Percentiles rank a stretch among this genome's conserved stretches.
Conservation (phyloP, 2,329 filamentous ascomycete species). For the Colletotrichum incanum region DNA sequence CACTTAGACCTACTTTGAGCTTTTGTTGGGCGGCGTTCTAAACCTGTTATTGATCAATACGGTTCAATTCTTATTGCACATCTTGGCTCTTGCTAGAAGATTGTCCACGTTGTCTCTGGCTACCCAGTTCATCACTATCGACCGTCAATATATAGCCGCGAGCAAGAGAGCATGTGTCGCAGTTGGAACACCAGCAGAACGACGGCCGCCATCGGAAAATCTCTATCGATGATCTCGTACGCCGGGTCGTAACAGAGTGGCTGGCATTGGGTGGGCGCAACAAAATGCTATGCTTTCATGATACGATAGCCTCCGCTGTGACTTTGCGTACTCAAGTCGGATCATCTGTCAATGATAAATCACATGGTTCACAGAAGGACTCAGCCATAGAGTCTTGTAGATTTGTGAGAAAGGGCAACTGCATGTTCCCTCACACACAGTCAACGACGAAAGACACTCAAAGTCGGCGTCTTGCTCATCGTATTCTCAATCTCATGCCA, state of each 20-base stretch:
- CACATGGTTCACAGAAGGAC: not conserved
- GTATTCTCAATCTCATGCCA: not conserved
- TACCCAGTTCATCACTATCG: not conserved
- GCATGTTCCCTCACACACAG: not conserved
- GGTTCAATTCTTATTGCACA: conserved; percentile 4
- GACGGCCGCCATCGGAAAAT: not conserved
- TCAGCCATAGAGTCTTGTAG: not conserved
- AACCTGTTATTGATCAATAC: conserved; percentile 15
- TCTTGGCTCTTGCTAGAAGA: not conserved
- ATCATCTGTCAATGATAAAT: not conserved
- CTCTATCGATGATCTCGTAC: not conserved
- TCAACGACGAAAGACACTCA: not conserved
- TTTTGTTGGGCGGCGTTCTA: conserved; percentile 16
- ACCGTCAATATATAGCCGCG: not conserved
- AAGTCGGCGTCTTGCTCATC: too few species aligned
- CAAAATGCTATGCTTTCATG: not conserved
- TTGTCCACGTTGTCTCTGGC: not conserved
- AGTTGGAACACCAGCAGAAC: not conserved
- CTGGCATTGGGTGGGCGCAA: not conserved
- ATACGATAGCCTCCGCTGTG: not conserved
- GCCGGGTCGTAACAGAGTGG: not conserved
- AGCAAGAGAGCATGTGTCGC: not conserved
- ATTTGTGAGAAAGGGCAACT: not conserved
- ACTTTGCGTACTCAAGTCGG: not conserved
- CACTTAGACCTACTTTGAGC: conserved; percentile 14